phyloP scores from a whole-genome alignment of 495 filamentous ascomycete species.

The Daldinia loculata region DNA sequence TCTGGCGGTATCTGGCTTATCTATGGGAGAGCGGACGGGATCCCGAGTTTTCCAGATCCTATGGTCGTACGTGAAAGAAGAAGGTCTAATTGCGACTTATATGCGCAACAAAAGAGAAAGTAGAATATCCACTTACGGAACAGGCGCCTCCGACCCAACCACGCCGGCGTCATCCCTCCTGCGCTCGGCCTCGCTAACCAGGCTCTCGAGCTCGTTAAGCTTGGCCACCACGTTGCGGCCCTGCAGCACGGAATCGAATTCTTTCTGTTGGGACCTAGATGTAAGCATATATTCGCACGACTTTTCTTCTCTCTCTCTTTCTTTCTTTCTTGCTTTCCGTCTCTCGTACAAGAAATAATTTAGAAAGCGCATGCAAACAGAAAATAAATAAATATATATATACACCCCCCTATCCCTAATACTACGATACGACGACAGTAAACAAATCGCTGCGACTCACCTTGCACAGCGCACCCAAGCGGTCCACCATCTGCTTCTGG shows the following conservation, averaged over 20 bases:
- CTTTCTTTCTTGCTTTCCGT: too few species aligned
- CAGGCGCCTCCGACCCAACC: conserved; percentile 43
- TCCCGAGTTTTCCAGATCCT: conserved; percentile 55
- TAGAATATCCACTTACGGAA: conserved; percentile 56
- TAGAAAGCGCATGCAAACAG: too few species aligned
- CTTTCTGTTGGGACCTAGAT: conserved; percentile 51
- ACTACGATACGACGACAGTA: background rate
- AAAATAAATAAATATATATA: too few species aligned
- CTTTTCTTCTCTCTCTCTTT: too few species aligned
- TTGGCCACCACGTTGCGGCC: conserved; percentile 74
- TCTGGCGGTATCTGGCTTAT: conserved; percentile 51
- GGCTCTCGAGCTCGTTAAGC: conserved; percentile 83
- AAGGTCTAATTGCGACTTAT: conserved; percentile 22
- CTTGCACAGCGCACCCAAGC: conserved; percentile 67
- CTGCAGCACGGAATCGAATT: conserved; percentile 80
- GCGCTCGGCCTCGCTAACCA: conserved; percentile 74
- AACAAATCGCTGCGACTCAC: conserved; percentile 39
- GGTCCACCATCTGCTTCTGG: conserved; percentile 74
- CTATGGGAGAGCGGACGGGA: conserved; percentile 63
- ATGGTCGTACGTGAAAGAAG: conserved; percentile 54
- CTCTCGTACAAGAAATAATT: too few species aligned
- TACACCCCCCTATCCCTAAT: too few species aligned
- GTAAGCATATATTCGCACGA: background rate
- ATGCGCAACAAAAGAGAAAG: conserved; percentile 6
- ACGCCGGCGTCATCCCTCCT: conserved; percentile 59